A percentile compares a stretch with the other conserved stretches of the same genome.
Conservation (phyloP, 1,284 basidiomycete species). For the Naganishia sp. region DNA sequence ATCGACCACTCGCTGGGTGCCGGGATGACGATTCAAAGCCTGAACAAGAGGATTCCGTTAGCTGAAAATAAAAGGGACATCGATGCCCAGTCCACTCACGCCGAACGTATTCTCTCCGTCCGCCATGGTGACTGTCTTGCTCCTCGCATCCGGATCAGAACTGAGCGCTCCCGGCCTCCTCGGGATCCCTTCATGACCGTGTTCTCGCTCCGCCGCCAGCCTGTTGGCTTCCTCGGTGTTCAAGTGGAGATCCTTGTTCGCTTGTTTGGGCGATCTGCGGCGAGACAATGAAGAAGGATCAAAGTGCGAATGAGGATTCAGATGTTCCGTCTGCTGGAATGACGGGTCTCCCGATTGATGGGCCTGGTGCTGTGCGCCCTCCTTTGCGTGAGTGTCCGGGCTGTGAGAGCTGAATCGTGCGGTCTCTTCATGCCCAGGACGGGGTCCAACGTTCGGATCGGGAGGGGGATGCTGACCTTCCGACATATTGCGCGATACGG, state of each 20-base stretch:
- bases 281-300: conserved; percentile 25
- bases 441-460: conserved; percentile 20
- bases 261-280: conserved; percentile 23
- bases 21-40: conserved; percentile 42
- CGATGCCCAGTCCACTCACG: conserved; percentile 56
- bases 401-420: conserved; percentile 17
- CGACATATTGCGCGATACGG: conserved; percentile 1
- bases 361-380: conserved; percentile 1
- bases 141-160: conserved; percentile 65
- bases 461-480: not conserved
- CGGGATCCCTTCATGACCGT: conserved; percentile 2
- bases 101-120: conserved; percentile 71
- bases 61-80: not conserved
- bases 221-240: conserved; percentile 20
- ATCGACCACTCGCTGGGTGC: conserved; percentile 53
- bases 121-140: conserved; percentile 71
- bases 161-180: conserved; percentile 42
- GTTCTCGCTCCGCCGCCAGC: conserved; percentile 17
- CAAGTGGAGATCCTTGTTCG: conserved; percentile 13
- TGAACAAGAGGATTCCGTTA: not conserved
- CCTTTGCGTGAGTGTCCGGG: conserved; percentile 7
- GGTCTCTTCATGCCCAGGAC: conserved; percentile 11
- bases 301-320: conserved; percentile 24
- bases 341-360: conserved; percentile 9
- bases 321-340: conserved; percentile 10